These are phyloP conservation scores for Trypanosoma lewisi DNA, from an alignment of 208 protist species.

Conservation along the genomic window DNA sequence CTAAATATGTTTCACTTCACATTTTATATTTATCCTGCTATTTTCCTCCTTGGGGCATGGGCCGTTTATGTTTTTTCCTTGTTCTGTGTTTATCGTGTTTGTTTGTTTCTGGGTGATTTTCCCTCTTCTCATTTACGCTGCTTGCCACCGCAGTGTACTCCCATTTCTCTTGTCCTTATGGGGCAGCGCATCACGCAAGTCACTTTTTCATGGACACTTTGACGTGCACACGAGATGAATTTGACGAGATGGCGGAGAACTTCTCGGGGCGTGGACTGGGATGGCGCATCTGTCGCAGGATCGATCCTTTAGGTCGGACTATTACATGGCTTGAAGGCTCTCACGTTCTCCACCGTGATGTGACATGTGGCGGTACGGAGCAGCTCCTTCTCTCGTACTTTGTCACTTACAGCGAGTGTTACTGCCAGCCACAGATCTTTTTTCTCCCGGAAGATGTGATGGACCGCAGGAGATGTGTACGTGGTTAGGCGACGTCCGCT, in stretches of 20 bases:
- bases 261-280: background rate
- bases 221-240: constrained; percentile 27
- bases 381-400: constrained; percentile 25
- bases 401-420: constrained; percentile 32
- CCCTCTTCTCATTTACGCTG: background rate
- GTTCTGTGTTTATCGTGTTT: too few species aligned
- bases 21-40: constrained; percentile 11
- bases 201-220: constrained; percentile 7
- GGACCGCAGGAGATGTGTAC: constrained; percentile 18
- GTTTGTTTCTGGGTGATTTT: too few species aligned
- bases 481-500: constrained; percentile 27
- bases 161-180: background rate
- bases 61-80: background rate
- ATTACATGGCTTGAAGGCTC: constrained; percentile 22
- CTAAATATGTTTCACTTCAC: constrained; percentile 23
- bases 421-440: constrained; percentile 42
- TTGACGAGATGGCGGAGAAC: constrained; percentile 21
- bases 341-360: background rate
- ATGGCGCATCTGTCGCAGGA: constrained; percentile 16
- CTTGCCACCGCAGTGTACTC: background rate
- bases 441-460: constrained; percentile 29
- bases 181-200: background rate
- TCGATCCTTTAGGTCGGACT: constrained; percentile 18
- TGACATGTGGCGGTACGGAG: background rate
- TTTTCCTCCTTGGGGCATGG: too few species aligned